Evolutionary conservation across 768 basidiomycete genomes (phyloP), one percentile per base, ranked within the genome.

Genomic region (Lactifluus rugatus): DNA sequence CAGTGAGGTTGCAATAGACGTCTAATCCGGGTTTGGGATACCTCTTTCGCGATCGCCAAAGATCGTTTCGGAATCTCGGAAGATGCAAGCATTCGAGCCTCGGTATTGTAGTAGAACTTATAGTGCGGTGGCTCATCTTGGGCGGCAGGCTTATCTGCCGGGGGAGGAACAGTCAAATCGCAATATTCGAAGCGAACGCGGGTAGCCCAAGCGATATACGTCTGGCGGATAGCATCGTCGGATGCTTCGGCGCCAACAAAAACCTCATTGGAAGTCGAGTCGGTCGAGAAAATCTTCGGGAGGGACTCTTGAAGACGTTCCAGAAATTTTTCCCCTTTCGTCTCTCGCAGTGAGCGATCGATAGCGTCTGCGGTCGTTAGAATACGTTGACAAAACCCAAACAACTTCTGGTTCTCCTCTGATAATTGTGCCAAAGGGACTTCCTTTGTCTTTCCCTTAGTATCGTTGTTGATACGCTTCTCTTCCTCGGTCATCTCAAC

Each of bases 21-120:
- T 8, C 21, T 10, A 13, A 36, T 17, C 11, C 32, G 11, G 21
- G 9, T 1, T 31, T 44, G 6, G 17, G 34, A 13, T 47, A 87
- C 88, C 81, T 95, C 93, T 73, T 96, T 97, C 3, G 94, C 94
- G 61, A 97, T 96, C 10, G 93, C 93, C 57, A 96, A 75, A 1
- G 89, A 93, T 45, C 94, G 79, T 71, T 91, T 94, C 5, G 93
- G 92, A 54, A 93, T 89, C 66, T 91, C 88, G 21, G 89, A 85
- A 65, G 82, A 83, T 3, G 85, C 84, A 28, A 93, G 74, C 83
- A 90, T 87, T 28, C 90, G 78, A 21, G 88, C 89, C 68, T 93
- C 91, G 63, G 79, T 83, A 67, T 87, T 86, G 72, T 79, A 93
- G 69, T 79, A 84, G 66, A 87, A 88, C 69, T 90, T 91, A 73